A percentile compares a stretch with the other conserved stretches of the same genome.
These are phyloP conservation scores for Beta lomatogona DNA, from an alignment of 179 eudicot species.

Conservation along the genomic window DNA sequence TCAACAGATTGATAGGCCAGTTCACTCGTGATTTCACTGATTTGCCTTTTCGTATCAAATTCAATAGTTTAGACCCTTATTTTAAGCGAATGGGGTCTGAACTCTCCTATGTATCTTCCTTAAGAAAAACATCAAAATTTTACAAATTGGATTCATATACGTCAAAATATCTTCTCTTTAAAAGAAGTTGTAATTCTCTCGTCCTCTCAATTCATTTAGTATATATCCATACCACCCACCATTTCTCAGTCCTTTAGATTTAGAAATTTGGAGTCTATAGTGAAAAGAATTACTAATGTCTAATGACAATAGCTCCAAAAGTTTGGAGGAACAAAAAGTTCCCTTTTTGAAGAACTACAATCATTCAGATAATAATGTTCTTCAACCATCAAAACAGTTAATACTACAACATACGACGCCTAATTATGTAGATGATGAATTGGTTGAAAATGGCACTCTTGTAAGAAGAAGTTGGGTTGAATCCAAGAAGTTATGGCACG, in stretches of 20 bases:
- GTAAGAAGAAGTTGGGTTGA: conserved; percentile 26
- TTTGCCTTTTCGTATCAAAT: too few relatives aligned
- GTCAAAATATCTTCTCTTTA: too few relatives aligned
- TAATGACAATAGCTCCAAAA: neutral
- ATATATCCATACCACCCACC: too few relatives aligned
- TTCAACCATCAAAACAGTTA: neutral
- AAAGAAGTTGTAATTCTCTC: too few relatives aligned
- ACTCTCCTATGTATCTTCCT: too few relatives aligned
- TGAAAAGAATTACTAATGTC: neutral
- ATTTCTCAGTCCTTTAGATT: neutral
- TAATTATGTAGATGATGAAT: neutral
- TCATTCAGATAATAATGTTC: neutral
- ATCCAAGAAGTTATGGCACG: conserved; percentile 44
- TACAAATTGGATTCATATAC: too few relatives aligned
- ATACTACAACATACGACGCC: neutral
- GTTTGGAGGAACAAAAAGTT: conserved; percentile 16
- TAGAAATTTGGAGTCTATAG: neutral
- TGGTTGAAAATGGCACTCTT: neutral
- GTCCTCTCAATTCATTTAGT: too few relatives aligned
- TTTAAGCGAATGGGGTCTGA: too few relatives aligned
- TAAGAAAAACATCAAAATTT: too few relatives aligned
- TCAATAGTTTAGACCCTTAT: too few relatives aligned
- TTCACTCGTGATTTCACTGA: too few relatives aligned
- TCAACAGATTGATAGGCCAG: too few relatives aligned
- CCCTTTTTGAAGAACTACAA: conserved; percentile 23